phyloP scores from a whole-genome alignment of 108 stramenopile species.

The Nannochloropsis salina region DNA sequence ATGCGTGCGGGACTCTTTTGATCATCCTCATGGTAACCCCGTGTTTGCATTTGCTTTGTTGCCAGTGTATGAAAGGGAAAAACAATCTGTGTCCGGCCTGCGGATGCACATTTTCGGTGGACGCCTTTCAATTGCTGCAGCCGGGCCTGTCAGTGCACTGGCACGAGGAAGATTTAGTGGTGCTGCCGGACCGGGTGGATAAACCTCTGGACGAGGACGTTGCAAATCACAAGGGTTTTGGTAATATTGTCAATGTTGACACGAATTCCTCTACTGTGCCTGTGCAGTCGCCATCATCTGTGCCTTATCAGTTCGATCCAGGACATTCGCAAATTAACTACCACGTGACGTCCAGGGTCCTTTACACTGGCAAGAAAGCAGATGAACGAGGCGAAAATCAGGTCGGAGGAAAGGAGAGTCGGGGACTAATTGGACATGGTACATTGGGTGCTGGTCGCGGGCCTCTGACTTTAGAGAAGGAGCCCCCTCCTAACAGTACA shows the following conservation, averaged over 20 bases:
- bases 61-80: slow-evolving; percentile 30
- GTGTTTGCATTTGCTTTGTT: slow-evolving; percentile 41
- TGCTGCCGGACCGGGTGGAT: neutral
- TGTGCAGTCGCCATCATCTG: neutral
- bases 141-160: neutral
- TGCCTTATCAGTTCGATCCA: neutral
- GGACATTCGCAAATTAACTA: neutral
- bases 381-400: slow-evolving; percentile 24
- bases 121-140: slow-evolving; percentile 36
- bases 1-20: slow-evolving; percentile 34
- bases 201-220: neutral
- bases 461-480: neutral
- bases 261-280: neutral
- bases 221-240: neutral
- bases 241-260: neutral
- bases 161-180: neutral
- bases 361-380: neutral
- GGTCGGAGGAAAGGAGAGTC: slow-evolving; percentile 35
- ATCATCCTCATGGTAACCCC: slow-evolving; percentile 38
- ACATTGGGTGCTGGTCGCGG: neutral
- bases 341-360: neutral
- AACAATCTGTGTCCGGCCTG: slow-evolving; percentile 31
- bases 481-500: neutral
- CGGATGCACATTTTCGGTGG: slow-evolving; percentile 30
- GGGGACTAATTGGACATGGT: slow-evolving; percentile 23